Base-by-base conservation (phyloP, 306 rosid genomes). In the Dalbergia cultrata region DNA sequence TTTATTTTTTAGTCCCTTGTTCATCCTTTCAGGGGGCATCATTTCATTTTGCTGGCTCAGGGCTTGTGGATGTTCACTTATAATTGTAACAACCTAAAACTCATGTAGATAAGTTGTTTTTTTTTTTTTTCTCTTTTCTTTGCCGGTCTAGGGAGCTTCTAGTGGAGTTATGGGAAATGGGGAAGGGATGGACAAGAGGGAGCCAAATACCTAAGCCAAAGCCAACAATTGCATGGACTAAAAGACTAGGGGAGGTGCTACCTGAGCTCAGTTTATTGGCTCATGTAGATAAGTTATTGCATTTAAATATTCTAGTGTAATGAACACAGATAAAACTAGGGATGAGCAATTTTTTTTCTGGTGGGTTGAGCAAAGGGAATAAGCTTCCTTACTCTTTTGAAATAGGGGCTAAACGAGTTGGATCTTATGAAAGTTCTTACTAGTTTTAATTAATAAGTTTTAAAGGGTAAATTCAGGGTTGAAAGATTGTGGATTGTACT, bases 1-100 rank as follows among this genome's bases (percentile, higher is more conserved):
- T 41, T 37, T 34, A 33, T 50, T 53, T 61, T 35, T 12, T 68
- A 4, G 31, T 76, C 11, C 31, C 64, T 54, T 72, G 7, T 12
- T 45, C 35, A 53, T 65, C 56, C 54, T 41, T 54, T 44, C 18
- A 41, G 22, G 59, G 59, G 59, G 59, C 41, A 8, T 13, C 44
- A 17, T 41, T 33, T 39, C 66, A 19, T 50, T 62, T 3, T 70
- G 61, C 21, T 17, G 14, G 49, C 49, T 43, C 11, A 4, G 47
- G 33, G 11, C n/a, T 13, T 21, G 37, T 17, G 13, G 67, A 53
- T 64, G 78, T 62, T 72, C 73, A 26, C 44, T 49, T 69, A 11
- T 60, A 60, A 17, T 14, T 62, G 66, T 37, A 62, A 79, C 66
- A 35, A 72, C 19, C 31, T 26, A 49, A 71, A 39, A 71, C 8